Percentiles rank a stretch among this genome's conserved stretches.
phyloP scores from a whole-genome alignment of 306 rosid genomes.

The Ormosia semicastrata region DNA sequence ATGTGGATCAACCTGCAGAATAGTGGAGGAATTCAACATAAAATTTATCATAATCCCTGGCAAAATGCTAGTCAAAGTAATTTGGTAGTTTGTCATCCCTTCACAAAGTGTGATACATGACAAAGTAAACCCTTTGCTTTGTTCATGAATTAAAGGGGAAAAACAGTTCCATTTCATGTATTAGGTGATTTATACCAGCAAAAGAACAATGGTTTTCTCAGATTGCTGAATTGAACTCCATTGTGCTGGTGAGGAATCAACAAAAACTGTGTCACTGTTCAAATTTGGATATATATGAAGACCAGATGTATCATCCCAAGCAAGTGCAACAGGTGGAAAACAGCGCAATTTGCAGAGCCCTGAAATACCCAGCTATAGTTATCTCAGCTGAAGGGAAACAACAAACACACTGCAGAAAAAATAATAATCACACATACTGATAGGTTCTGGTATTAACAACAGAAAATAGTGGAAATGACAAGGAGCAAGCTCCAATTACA shows the following conservation, averaged over 20 bases:
- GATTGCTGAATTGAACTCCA: slow-evolving; percentile 68
- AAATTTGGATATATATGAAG: slow-evolving; percentile 83
- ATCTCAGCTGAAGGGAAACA: slow-evolving; percentile 20
- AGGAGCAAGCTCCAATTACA: too few species aligned
- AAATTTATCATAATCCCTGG: not conserved
- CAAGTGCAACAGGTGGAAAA: slow-evolving; percentile 95
- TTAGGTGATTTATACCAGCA: slow-evolving; percentile 61
- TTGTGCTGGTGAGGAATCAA: slow-evolving; percentile 84
- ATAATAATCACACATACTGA: not conserved
- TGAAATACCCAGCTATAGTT: slow-evolving; percentile 42
- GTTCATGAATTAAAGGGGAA: not conserved
- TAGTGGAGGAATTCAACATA: slow-evolving; percentile 33
- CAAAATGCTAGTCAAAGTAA: slow-evolving; percentile 8
- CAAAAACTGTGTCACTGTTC: slow-evolving; percentile 65
- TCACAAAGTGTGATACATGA: slow-evolving; percentile 21
- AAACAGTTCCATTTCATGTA: not conserved
- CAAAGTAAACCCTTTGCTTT: not conserved
- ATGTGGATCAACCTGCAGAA: slow-evolving; percentile 89
- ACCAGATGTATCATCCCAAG: slow-evolving; percentile 93
- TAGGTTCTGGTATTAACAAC: too few species aligned
- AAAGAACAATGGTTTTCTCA: slow-evolving; percentile 76
- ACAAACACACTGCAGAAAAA: slow-evolving; percentile 23
- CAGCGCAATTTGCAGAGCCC: slow-evolving; percentile 95
- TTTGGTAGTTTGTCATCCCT: not conserved
- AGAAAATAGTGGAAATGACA: too few species aligned